These are phyloP conservation scores for Polytrichum formosum DNA, from an alignment of 225 moss, liverwort and hornwort species.

Conservation along the genomic window DNA sequence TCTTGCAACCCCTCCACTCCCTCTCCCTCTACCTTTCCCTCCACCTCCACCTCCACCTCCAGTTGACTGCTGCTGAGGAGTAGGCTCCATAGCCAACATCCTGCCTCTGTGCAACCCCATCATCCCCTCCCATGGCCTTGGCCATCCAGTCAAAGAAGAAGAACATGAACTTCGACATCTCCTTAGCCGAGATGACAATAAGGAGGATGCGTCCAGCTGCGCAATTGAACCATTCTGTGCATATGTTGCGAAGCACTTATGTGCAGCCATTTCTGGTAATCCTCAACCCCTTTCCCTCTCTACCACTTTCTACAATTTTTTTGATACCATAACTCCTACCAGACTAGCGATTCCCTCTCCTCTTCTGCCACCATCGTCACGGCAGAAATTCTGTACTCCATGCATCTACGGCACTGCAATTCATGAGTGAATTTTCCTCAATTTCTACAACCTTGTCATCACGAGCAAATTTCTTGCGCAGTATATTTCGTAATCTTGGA, in stretches of 20 bases:
- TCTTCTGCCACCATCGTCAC: too few relatives aligned
- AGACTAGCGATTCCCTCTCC: too few relatives aligned
- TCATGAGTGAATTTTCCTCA: too few relatives aligned
- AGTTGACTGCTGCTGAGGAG: conserved; percentile 6
- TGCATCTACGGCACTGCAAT: too few relatives aligned
- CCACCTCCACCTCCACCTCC: conserved; percentile 20
- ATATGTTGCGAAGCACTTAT: background rate
- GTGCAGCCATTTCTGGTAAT: background rate
- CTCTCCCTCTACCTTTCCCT: conserved; percentile 5
- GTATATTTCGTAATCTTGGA: too few relatives aligned
- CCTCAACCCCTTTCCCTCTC: background rate
- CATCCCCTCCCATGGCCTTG: background rate
- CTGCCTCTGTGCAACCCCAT: conserved; percentile 11
- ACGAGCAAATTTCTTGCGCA: too few relatives aligned
- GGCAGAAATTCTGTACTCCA: too few relatives aligned
- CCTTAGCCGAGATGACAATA: background rate
- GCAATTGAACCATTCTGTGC: background rate
- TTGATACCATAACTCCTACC: too few relatives aligned
- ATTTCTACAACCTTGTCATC: too few relatives aligned
- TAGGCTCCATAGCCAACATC: conserved; percentile 21
- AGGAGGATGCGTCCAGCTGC: background rate
- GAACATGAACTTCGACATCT: background rate
- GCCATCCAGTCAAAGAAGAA: background rate
- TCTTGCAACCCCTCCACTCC: conserved; percentile 12
- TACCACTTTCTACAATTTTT: too few relatives aligned